Conservation (phyloP, 495 filamentous ascomycete species). For the Xylaria curta region DNA sequence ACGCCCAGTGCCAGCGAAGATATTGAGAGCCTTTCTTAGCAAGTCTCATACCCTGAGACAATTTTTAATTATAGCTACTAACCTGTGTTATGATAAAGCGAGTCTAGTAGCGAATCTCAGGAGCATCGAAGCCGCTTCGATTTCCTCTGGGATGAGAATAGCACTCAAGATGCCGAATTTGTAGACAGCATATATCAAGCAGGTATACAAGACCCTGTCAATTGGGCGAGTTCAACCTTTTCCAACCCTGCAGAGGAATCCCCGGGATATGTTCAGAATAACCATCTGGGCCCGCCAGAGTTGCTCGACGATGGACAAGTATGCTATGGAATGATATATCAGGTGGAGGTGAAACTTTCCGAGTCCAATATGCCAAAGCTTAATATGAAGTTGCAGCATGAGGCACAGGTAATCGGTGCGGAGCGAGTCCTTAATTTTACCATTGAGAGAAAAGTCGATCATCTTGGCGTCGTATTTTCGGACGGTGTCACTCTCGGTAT, state of each 20-base stretch:
- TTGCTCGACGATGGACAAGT: conserved; percentile 23
- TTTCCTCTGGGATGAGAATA: not conserved
- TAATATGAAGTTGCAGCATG: conserved; percentile 18
- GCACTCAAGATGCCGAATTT: not conserved
- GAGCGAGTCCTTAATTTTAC: conserved; percentile 32
- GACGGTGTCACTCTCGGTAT: conserved; percentile 33
- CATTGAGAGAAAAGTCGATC: conserved; percentile 23
- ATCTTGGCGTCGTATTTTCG: conserved; percentile 31
- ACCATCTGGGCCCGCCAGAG: conserved; percentile 11
- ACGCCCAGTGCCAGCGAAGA: not conserved
- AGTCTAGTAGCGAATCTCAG: not conserved
- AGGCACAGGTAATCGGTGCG: not conserved
- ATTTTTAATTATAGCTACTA: not conserved
- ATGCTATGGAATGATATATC: conserved; percentile 38
- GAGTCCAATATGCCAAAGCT: conserved; percentile 30
- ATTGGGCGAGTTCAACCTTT: not conserved
- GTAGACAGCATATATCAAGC: not conserved
- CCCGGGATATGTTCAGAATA: not conserved
- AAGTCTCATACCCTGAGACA: not conserved
- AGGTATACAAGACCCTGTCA: conserved; percentile 1
- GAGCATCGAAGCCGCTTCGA: conserved; percentile 6
- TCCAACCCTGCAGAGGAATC: not conserved
- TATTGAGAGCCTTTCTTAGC: not conserved
- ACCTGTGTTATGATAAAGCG: not conserved
- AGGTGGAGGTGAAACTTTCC: conserved; percentile 30